Percentiles rank a stretch among this genome's conserved stretches.
Conservation (phyloP, 2,329 filamentous ascomycete genomes). For the Paracorniculantispora psalliotae region DNA sequence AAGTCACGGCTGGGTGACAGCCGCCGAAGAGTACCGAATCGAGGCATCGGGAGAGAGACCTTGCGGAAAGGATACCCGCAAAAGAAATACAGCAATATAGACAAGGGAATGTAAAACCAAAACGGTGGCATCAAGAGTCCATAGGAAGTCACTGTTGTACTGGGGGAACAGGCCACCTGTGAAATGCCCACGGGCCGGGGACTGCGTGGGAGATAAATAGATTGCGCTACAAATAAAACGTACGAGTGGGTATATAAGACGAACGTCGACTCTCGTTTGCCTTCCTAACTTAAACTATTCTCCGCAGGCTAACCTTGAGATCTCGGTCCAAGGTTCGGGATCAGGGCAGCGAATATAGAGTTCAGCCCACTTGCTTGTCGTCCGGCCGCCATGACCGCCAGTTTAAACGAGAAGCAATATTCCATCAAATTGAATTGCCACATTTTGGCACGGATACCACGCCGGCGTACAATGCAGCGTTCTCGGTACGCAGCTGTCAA, state of each 20-base stretch:
- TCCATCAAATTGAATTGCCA: background rate
- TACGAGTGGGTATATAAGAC: background rate
- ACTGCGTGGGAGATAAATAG: background rate
- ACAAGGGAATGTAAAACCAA: too few relatives aligned
- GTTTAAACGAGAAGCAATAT: background rate
- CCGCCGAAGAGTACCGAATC: background rate
- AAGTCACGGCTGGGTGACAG: constrained; percentile 3
- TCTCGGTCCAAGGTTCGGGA: background rate
- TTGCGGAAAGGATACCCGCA: too few relatives aligned
- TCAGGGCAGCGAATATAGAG: background rate
- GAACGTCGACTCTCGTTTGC: too few relatives aligned
- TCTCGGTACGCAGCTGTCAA: background rate
- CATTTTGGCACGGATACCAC: background rate
- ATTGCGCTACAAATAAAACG: background rate
- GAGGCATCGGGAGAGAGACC: background rate
- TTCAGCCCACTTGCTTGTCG: background rate
- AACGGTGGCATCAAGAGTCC: background rate
- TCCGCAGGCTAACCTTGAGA: background rate
- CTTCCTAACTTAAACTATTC: background rate
- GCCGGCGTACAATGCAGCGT: background rate
- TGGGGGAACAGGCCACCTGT: background rate
- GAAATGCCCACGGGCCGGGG: background rate
- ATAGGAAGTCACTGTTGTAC: background rate
- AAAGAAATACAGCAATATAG: background rate
- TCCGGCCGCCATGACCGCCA: background rate